Evolutionary conservation across 768 basidiomycete species (phyloP), one percentile per base, ranked within the genome.

Genomic region (Tricholoma flavovirens): DNA sequence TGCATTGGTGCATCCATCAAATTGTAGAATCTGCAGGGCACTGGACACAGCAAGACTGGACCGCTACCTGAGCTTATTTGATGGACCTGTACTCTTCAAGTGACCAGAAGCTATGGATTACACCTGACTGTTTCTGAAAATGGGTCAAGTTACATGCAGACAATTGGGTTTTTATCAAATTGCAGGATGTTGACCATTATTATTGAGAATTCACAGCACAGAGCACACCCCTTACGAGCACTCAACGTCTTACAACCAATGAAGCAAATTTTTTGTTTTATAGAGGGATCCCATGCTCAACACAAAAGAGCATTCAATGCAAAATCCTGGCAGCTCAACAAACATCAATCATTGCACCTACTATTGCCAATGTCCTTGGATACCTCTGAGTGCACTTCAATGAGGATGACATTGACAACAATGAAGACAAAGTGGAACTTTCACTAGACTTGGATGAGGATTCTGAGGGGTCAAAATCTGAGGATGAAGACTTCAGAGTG

Each of bases 101-200:
- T n/a, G 56, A 57, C 15, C 35, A 9, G 1, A 24, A 30, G 3
- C 43, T 42, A 1, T n/a, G 24, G 12, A 8, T 35, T 2, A 52
- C 55, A 1, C 21, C 33, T 17, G 55, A 59, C 6, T 6, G 19
- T 12, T 24, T 60, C 4, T 4, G 53, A n/a, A n/a, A n/a, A n/a
- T n/a, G n/a, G n/a, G n/a, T n/a, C n/a, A n/a, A n/a, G n/a, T n/a
- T n/a, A n/a, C 2, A 4, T 8, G 1, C 57, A 53, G 59, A n/a
- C n/a, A n/a, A n/a, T n/a, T n/a, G n/a, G n/a, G n/a, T n/a, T n/a
- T n/a, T n/a, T n/a, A n/a, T n/a, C 24, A 53, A 33, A 11, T 15
- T 58, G 1, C 51, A 54, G 21, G 52, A 58, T 12, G 54, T 58
- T 3, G 48, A 61, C 22, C 17, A 19, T 1, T 61, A 61, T 38